These are phyloP conservation scores for Pontederia paniculata DNA, from an alignment of 176 grass and related monocot genomes.

Conservation along the genomic window DNA sequence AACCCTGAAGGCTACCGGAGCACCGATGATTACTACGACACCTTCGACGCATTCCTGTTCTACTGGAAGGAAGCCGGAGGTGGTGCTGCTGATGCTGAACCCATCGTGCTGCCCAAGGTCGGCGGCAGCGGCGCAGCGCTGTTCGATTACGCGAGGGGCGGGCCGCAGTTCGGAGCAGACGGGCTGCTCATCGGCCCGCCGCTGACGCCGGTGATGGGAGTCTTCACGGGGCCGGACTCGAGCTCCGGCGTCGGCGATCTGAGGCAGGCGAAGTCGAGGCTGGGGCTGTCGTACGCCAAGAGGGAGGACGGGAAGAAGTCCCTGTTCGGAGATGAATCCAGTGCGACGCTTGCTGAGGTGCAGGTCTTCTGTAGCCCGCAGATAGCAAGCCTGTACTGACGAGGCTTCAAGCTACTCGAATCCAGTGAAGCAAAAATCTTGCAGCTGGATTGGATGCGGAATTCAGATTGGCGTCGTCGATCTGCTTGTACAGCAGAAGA, in stretches of 20 bases:
- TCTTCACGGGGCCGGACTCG: constrained; percentile 74
- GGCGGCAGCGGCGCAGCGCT: constrained; percentile 82
- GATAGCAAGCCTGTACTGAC: constrained; percentile 67
- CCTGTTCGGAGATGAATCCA: constrained; percentile 51
- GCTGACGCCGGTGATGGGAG: constrained; percentile 76
- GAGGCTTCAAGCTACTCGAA: too few species aligned
- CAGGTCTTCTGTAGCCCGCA: constrained; percentile 75
- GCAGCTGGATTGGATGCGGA: too few species aligned
- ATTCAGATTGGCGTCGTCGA: too few species aligned
- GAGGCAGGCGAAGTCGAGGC: constrained; percentile 55
- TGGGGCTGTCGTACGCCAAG: constrained; percentile 72
- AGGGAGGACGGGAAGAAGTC: constrained; percentile 70
- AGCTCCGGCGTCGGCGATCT: constrained; percentile 65
- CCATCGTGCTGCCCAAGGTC: constrained; percentile 48
- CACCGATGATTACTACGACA: constrained; percentile 95
- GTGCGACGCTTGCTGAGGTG: constrained; percentile 48
- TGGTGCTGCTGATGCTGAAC: not conserved
- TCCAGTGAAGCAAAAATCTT: too few species aligned
- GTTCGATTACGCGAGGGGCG: constrained; percentile 79
- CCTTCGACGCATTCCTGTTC: constrained; percentile 79
- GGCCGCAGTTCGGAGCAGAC: constrained; percentile 87
- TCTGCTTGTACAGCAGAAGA: too few species aligned
- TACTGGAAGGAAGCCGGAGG: constrained; percentile 35
- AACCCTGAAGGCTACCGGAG: constrained; percentile 81
- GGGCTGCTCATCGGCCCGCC: constrained; percentile 82